These are phyloP conservation scores for Plasmodium coatneyi DNA, from an alignment of 169 alveolate genomes.

Conservation along the genomic window DNA sequence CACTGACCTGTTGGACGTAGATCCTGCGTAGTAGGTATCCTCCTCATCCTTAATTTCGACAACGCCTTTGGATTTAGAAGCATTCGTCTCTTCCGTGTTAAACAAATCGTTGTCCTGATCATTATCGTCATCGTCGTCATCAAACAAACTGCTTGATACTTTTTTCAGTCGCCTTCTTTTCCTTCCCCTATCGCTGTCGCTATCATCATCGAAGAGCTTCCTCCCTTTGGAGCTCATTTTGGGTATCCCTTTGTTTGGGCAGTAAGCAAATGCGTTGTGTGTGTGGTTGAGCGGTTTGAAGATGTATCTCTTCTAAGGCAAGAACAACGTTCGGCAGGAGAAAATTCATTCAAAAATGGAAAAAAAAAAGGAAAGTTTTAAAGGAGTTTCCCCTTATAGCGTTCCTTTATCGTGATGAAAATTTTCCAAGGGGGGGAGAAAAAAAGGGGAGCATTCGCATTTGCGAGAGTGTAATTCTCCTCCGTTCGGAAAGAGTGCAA, in stretches of 20 bases:
- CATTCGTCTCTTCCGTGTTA: background rate
- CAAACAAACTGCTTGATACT: slow-evolving; percentile 26
- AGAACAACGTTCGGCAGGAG: background rate
- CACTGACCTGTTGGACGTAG: background rate
- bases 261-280: background rate
- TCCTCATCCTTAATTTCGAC: slow-evolving; percentile 22
- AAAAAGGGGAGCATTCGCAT: background rate
- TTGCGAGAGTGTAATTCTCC: slow-evolving; percentile 9
- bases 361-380: background rate
- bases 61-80: background rate
- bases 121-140: slow-evolving; percentile 8
- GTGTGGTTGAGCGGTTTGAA: background rate
- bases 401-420: background rate
- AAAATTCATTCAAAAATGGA: background rate
- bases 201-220: slow-evolving; percentile 7
- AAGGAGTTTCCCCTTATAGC: background rate
- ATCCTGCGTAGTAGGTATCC: background rate
- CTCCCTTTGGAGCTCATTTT: slow-evolving; percentile 45
- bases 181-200: slow-evolving; percentile 39
- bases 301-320: background rate
- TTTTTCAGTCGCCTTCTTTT: slow-evolving; percentile 49
- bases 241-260: background rate
- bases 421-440: background rate
- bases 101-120: background rate
- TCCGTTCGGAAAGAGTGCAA: background rate